Evolutionary conservation across 2,329 filamentous ascomycete genomes (phyloP), one percentile per base, ranked within the genome.

Genomic region (Biscogniauxia mediterranea): DNA sequence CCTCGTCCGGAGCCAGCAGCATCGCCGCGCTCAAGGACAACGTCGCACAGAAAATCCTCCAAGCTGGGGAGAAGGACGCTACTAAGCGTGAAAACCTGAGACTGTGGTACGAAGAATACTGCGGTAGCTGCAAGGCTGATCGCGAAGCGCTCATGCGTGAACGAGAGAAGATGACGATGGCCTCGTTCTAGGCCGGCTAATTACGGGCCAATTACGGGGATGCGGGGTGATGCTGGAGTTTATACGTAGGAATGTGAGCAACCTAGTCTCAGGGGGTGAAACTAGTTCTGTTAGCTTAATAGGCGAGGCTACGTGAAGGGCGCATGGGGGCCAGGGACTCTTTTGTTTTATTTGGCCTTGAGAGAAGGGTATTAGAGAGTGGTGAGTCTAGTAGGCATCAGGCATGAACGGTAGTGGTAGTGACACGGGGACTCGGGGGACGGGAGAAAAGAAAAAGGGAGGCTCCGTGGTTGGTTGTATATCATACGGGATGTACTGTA

Each of bases 51-150:
- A 77, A 76, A 64, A 62, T 74, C 5, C 55, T 70, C 69, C 52
- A 69, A 69, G 46, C 69, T 66, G 55, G 62, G 21, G 56, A 52
- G n/a, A 58, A 50, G 13, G 56, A 60, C 15, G 58, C 57, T 7
- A 32, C 42, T 15, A 68, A 66, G 54, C 64, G 63, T 21, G 68
- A 72, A 52, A 68, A 62, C 38, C 72, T 86, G 61, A 73, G 74
- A 65, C 69, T 74, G 55, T 87, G 84, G 84, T 77, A 83, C 61
- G 75, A 79, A 2, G 78, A 77, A 62, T 84, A 87, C 66, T 87
- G 84, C 60, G 81, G 83, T 28, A 86, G 84, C 70, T 87, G 84
- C 66, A 76, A 74, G 64, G 72, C 71, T 11, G 84, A 87, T 67
- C 76, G 75, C 61, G 69, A 71, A 55, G 71, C 55, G 19, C 61